Evolutionary conservation across 2,329 filamentous ascomycete genomes (phyloP), one percentile per base, ranked within the genome.

Genomic region (Stagonosporopsis chrysanthemi): DNA sequence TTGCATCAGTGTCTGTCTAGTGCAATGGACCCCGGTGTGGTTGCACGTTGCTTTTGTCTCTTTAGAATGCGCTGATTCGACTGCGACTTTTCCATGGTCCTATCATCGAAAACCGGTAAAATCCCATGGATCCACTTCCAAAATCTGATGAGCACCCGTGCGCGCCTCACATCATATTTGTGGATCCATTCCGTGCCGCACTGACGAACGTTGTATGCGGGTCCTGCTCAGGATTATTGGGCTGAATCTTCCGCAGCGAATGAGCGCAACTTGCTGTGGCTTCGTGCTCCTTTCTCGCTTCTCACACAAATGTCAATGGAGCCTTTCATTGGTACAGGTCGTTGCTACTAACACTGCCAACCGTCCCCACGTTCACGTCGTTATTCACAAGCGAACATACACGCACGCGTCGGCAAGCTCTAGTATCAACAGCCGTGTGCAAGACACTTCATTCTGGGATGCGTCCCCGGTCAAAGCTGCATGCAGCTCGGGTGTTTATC

Each of bases 61-160:
- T 11, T 17, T 14, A 2, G 14, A 8, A 4, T 15, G 9, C 35
- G 45, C 52, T 45, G 52, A 55, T 55, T 28, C 6, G n/a, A 26
- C 15, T 29, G 14, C 40, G 29, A 29, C 19, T 35, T 31, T 22
- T 17, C 46, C 28, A 46, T 46, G 7, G 6, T 17, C 6, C n/a
- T 14, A 36, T 38, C 36, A 42, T 56, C 41, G 53, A 15, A 24
- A 51, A 46, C 28, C 19, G 12, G n/a, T 8, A 24, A n/a, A 51
- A 42, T 56, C 2, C 53, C 41, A 51, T 51, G 36, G n/a, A n/a
- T n/a, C 46, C 53, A 45, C 47, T 46, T 42, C n/a, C n/a, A 41
- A 29, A 56, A 42, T 46, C 19, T 46, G 28, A 56, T 51, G 17
- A 19, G 26, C 22, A 36, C 2, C 46, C 41, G 42, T 56, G 46